Evolutionary conservation across 2,329 filamentous ascomycete genomes (phyloP).

Genomic region (Scopulariopsis brevicaulis): DNA sequence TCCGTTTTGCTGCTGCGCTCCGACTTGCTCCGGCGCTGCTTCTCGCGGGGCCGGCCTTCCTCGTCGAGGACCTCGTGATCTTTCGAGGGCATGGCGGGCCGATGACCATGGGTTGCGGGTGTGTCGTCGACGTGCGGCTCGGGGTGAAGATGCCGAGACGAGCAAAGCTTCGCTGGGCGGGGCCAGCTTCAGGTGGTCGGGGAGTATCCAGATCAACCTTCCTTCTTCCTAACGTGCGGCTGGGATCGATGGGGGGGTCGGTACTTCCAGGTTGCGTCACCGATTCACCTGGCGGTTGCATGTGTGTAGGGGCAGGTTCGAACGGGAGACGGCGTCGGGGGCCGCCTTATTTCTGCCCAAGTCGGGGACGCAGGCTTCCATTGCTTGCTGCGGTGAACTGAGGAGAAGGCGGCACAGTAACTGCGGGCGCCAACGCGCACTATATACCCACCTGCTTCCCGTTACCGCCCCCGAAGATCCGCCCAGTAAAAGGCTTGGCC

Average conservation of each 20-base stretch:
- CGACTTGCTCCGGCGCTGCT: conserved; percentile 24
- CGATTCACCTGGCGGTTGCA: conserved; percentile 1
- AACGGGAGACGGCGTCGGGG: not conserved
- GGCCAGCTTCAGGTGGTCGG: not conserved
- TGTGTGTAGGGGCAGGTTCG: not conserved
- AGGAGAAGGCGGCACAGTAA: not conserved
- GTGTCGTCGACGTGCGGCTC: not conserved
- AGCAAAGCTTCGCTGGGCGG: not conserved
- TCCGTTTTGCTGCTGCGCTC: conserved; percentile 14
- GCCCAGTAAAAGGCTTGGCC: not conserved
- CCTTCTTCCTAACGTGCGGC: not conserved
- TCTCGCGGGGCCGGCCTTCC: conserved; percentile 26
- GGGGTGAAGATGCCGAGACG: not conserved
- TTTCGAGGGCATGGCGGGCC: conserved; percentile 24
- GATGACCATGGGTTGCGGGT: not conserved
- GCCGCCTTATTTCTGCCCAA: conserved; percentile 5
- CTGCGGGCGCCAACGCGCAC: not conserved
- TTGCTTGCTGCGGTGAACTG: not conserved
- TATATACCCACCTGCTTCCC: not conserved
- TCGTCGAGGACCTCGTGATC: conserved; percentile 27
- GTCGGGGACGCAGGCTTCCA: not conserved
- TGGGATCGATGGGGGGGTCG: not conserved
- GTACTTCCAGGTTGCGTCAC: not conserved
- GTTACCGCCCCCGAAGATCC: not conserved
- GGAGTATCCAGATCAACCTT: not conserved